Percentiles rank a stretch among this genome's conserved stretches.
Evolutionary conservation across 2,329 filamentous ascomycete species (phyloP).

Genomic region (Lachnellula occidentalis): DNA sequence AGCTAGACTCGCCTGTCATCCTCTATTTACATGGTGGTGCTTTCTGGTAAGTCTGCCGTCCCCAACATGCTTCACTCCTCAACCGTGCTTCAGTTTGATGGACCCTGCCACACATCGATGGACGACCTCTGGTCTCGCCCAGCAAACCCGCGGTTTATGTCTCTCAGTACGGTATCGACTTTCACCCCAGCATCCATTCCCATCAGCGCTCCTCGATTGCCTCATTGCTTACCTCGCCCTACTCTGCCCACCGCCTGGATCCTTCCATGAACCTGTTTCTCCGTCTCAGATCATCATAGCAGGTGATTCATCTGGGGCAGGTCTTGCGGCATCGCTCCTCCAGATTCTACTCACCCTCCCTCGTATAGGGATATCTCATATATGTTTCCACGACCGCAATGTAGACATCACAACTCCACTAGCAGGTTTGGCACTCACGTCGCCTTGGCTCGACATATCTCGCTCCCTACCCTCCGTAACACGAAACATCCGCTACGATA

Average conservation of each 20-base stretch:
- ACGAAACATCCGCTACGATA: background rate
- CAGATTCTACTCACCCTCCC: background rate
- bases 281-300: background rate
- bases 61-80: background rate
- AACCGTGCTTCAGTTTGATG: background rate
- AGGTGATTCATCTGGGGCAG: background rate
- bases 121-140: background rate
- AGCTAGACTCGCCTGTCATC: background rate
- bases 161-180: background rate
- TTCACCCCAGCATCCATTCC: conserved; percentile 1
- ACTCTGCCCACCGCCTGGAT: conserved; percentile 1
- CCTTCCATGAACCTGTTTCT: background rate
- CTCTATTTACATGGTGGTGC: conserved; percentile 1
- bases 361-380: background rate
- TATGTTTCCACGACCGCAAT: background rate
- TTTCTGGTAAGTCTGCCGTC: background rate
- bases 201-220: background rate
- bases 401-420: background rate
- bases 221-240: conserved; percentile 1
- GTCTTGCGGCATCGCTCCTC: background rate
- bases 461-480: background rate
- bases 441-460: background rate
- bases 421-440: background rate
- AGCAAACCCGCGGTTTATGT: background rate
- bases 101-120: background rate